Percentiles rank a stretch among this genome's conserved stretches.
These are phyloP conservation scores for Nyctanthes arbortristis DNA, from an alignment of 257 asterid species.

Conservation along the genomic window DNA sequence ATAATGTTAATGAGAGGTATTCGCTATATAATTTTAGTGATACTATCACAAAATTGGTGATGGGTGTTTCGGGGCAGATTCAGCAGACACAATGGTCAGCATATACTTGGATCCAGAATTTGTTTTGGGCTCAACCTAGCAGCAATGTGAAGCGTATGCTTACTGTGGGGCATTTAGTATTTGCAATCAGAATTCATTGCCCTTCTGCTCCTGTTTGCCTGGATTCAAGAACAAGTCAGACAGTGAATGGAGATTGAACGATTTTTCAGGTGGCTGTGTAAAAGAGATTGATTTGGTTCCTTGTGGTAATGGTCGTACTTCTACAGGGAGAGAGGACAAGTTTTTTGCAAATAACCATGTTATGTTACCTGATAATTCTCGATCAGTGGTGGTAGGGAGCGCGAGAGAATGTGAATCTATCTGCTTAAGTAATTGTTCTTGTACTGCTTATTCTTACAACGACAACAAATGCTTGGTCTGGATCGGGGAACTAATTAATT, in stretches of 20 bases:
- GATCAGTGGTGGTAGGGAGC: conserved; percentile 14
- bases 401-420: conserved; percentile 35
- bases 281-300: conserved; percentile 35
- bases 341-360: conserved; percentile 22
- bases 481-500: conserved; percentile 37
- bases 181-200: no score
- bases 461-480: conserved; percentile 34
- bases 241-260: not conserved
- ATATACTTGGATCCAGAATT: not conserved
- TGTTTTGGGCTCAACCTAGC: not conserved
- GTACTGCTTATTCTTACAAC: conserved; percentile 44
- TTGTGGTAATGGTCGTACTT: conserved; percentile 26
- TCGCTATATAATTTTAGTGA: not conserved
- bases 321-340: conserved; percentile 35
- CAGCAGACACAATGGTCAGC: not conserved
- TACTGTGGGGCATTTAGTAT: no score
- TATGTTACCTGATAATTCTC: conserved; percentile 24
- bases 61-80: not conserved
- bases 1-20: conserved; percentile 1
- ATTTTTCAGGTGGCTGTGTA: conserved; percentile 27
- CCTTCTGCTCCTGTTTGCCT: not conserved
- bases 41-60: not conserved
- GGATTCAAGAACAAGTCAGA: not conserved
- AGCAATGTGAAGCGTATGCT: no score
- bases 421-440: conserved; percentile 46